Percentiles rank a stretch among this genome's conserved stretches.
Evolutionary conservation across 495 filamentous ascomycete genomes (phyloP).

Genomic region (Margaritispora aquatica): DNA sequence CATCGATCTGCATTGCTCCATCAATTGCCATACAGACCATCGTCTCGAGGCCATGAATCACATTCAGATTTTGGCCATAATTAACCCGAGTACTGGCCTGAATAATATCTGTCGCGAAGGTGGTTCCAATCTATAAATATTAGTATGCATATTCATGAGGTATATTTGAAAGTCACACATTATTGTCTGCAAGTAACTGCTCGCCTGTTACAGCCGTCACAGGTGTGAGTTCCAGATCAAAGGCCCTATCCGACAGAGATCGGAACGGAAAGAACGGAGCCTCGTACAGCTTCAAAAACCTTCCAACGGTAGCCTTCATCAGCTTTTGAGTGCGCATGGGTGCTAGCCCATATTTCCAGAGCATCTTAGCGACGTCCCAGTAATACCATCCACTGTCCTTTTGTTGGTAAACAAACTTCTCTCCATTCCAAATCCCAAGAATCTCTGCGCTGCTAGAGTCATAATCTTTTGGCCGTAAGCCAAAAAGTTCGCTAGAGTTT

Average conservation of each 20-base stretch:
- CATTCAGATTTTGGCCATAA: conserved; percentile 79
- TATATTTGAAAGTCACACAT: conserved; percentile 28
- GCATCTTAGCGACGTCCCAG: conserved; percentile 73
- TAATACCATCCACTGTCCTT: conserved; percentile 52
- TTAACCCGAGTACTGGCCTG: conserved; percentile 94
- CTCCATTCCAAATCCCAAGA: conserved; percentile 84
- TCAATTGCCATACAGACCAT: conserved; percentile 94
- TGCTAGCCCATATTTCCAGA: conserved; percentile 81
- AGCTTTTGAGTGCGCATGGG: conserved; percentile 68
- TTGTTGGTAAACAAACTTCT: conserved; percentile 62
- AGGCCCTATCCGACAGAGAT: conserved; percentile 60
- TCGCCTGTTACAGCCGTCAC: conserved; percentile 64
- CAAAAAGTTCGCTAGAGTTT: conserved; percentile 66
- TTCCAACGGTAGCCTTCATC: conserved; percentile 62
- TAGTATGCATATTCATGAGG: neutral
- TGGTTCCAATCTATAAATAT: conserved; percentile 43
- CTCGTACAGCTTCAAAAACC: conserved; percentile 78
- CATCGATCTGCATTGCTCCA: conserved; percentile 69
- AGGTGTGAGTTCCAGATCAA: conserved; percentile 56
- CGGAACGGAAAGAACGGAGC: conserved; percentile 76
- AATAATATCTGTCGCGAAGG: conserved; percentile 77
- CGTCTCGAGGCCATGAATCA: conserved; percentile 84
- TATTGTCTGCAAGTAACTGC: conserved; percentile 62
- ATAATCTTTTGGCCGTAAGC: conserved; percentile 41
- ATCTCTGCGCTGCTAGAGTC: conserved; percentile 30